Conservation (phyloP, 2,329 filamentous ascomycete species). For the Exserohilum turcica region DNA sequence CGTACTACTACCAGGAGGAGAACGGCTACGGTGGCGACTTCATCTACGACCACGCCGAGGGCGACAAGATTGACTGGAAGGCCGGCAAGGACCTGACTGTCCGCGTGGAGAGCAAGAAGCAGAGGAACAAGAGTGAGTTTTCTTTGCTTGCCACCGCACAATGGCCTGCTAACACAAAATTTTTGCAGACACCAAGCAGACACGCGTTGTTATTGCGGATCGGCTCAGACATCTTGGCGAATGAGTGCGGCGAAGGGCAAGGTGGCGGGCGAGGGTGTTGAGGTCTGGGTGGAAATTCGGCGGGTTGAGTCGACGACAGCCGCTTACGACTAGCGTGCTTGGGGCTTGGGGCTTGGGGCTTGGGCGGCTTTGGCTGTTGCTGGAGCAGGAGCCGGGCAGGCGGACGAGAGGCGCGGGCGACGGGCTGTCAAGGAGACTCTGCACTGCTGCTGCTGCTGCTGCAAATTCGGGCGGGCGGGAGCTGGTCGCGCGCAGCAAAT, state of each 20-base stretch:
- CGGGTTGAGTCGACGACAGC: conserved; percentile 28
- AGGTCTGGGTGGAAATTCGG: conserved; percentile 42
- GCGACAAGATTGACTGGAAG: conserved; percentile 98
- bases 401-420: background rate
- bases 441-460: too few relatives aligned
- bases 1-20: conserved; percentile 99
- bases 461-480: background rate
- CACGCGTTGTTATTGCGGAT: conserved; percentile 71
- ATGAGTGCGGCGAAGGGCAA: conserved; percentile 30
- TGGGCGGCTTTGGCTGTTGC: too few relatives aligned
- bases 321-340: conserved; percentile 4
- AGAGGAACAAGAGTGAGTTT: conserved; percentile 94
- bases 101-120: conserved; percentile 97
- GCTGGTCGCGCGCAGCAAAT: background rate
- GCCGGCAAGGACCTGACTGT: conserved; percentile 90
- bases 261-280: conserved; percentile 41
- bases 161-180: conserved; percentile 18
- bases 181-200: too few relatives aligned
- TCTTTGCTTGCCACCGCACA: background rate
- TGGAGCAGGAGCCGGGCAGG: background rate
- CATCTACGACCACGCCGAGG: conserved; percentile 98
- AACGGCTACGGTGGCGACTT: conserved; percentile 98
- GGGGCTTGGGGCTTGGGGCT: background rate
- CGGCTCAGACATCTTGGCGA: conserved; percentile 66
- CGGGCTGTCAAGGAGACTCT: too few relatives aligned